These are phyloP conservation scores for Colletotrichum caudatum DNA, from an alignment of 2,329 filamentous ascomycete genomes.

Conservation along the genomic window DNA sequence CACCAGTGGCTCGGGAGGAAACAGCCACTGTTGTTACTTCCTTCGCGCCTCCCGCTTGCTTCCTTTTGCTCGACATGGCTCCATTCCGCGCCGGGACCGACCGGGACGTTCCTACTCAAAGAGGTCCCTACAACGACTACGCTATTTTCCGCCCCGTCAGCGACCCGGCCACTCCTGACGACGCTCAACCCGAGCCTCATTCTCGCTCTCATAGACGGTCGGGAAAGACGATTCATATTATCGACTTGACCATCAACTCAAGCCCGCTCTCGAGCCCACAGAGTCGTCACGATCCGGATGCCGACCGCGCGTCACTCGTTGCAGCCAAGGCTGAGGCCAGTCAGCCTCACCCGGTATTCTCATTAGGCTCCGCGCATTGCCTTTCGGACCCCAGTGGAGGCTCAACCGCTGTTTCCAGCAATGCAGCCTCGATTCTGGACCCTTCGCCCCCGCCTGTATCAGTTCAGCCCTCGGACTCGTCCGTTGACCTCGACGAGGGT, in stretches of 20 bases:
- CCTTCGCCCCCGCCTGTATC: constrained; percentile 39
- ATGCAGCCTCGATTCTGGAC: constrained; percentile 38
- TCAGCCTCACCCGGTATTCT: constrained; percentile 17
- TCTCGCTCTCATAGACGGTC: constrained; percentile 8
- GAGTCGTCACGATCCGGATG: constrained; percentile 16
- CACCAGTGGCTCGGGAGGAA: constrained; percentile 13
- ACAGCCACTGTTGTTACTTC: neutral
- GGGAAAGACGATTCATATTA: constrained; percentile 11
- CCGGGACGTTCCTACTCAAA: constrained; percentile 30
- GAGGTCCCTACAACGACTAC: constrained; percentile 32
- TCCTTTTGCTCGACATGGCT: constrained; percentile 31
- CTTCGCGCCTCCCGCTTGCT: constrained; percentile 17
- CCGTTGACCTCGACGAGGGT: constrained; percentile 34
- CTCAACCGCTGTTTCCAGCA: constrained; percentile 40
- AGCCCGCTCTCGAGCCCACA: constrained; percentile 18
- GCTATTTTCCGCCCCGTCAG: constrained; percentile 17
- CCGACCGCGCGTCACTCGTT: constrained; percentile 20
- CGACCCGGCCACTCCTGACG: constrained; percentile 18
- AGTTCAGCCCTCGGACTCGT: constrained; percentile 31
- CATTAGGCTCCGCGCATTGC: constrained; percentile 20
- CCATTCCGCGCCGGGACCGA: constrained; percentile 33
- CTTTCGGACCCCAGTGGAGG: constrained; percentile 37
- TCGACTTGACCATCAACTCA: constrained; percentile 35
- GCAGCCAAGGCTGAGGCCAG: constrained; percentile 25
- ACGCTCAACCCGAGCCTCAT: constrained; percentile 6